These are phyloP conservation scores for Cronartium ribicola DNA, from an alignment of 1,284 basidiomycete genomes.

Conservation along the genomic window DNA sequence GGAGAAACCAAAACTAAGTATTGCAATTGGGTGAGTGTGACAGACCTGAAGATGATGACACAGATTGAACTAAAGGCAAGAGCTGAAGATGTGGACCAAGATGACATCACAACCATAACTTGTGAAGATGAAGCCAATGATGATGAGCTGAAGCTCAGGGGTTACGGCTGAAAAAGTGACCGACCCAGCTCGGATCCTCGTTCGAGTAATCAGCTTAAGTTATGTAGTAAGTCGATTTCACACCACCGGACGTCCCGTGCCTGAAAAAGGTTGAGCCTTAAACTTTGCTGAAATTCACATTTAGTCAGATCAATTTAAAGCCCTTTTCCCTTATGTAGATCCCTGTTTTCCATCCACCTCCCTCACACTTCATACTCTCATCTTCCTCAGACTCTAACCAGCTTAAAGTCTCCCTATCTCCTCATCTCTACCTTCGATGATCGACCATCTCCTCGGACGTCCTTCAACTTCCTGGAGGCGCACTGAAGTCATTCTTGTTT, in stretches of 20 bases:
- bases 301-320: too few species aligned
- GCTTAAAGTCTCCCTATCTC: background rate
- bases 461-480: slow-evolving; percentile 72
- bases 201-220: background rate
- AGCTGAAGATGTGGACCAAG: background rate
- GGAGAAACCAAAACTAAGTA: background rate
- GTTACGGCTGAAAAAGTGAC: background rate
- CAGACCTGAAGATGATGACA: background rate
- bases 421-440: slow-evolving; percentile 57
- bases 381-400: background rate
- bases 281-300: too few species aligned
- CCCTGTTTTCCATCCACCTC: background rate
- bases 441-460: slow-evolving; percentile 74
- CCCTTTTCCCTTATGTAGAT: too few species aligned
- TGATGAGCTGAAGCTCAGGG: background rate
- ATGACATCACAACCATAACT: background rate
- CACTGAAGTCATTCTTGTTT: slow-evolving; percentile 75
- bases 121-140: background rate
- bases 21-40: background rate
- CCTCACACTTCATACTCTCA: background rate
- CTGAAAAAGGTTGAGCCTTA: too few species aligned
- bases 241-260: too few species aligned
- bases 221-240: background rate
- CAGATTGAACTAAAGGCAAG: background rate
- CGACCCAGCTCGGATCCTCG: background rate